Base-by-base conservation (phyloP, 1,284 basidiomycete species). In the Marasmius fiardii region DNA sequence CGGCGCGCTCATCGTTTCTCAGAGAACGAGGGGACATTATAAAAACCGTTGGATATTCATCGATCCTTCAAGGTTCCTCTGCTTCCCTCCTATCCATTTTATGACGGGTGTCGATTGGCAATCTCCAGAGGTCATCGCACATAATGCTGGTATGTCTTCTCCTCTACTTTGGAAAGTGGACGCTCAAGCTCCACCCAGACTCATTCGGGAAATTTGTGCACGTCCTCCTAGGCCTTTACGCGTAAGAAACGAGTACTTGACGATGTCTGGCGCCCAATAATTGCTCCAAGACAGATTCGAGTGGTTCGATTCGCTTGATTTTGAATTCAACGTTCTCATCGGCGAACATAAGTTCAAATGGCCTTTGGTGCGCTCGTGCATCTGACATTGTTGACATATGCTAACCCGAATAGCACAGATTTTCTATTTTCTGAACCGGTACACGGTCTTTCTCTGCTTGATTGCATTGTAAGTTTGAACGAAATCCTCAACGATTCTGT, bases 361-460 rank as follows among this genome's bases (percentile, higher is more conserved):
- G 84, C 82, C 83, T 44, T 65, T 86, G 78, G 83, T 85, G 65
- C 26, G 66, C 41, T 12, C 16, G 21, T 16, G 18, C 21, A 11
- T 23, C 24, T 18, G 12, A 16, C n/a, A 8, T n/a, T 28, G n/a
- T 34, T 21, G 28, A 4, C 41, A 33, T 52, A 7, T 14, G 10
- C n/a, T 51, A 14, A 24, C 31, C 6, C 11, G 57, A 26, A 55
- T 28, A 39, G 58, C 24, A 37, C 50, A 90, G 88, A 70, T 78
- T 44, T 88, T 90, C 68, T 91, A 90, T 67, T 88, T 90, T 67
- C 68, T 81, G 48, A 86, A 86, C 59, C 79, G 88, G 54, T 90
- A 90, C 66, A 78, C 76, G 59, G 68, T 90, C 31, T 68, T 90
- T 8, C 76, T 84, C 60, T 81, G 86, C 4, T 71, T 89, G 62